A percentile compares a stretch with the other conserved stretches of the same genome.
phyloP scores from a whole-genome alignment of 345 rosid species.

The Gossypioides kirkii region DNA sequence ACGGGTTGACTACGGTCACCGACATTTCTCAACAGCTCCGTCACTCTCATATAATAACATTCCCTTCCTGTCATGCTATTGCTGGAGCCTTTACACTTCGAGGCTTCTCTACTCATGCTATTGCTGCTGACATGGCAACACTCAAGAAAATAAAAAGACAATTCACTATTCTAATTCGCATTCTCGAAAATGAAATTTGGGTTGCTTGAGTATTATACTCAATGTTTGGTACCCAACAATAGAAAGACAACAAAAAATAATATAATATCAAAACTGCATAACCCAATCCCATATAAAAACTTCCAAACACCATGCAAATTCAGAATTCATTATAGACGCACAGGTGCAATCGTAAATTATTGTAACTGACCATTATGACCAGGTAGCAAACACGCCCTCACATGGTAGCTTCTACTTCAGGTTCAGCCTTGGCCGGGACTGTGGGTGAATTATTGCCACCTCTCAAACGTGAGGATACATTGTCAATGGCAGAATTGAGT shows the following conservation, averaged over 20 bases:
- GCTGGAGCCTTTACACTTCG: no score
- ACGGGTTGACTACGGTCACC: no score
- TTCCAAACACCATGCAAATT: background rate
- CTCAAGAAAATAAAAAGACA: background rate
- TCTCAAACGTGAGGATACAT: slow-evolving; percentile 77
- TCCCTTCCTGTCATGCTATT: no score
- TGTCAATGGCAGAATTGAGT: slow-evolving; percentile 88
- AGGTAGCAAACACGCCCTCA: slow-evolving; percentile 19
- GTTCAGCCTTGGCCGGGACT: slow-evolving; percentile 47
- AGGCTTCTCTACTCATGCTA: no score
- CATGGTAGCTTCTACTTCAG: slow-evolving; percentile 63
- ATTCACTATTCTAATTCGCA: background rate
- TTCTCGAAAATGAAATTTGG: background rate
- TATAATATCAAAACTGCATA: background rate
- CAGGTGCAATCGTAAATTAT: background rate
- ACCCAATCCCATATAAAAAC: background rate
- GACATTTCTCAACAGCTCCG: no score
- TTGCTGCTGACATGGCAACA: no score
- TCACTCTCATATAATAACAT: no score
- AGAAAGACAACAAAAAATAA: background rate
- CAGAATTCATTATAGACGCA: background rate
- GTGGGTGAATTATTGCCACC: slow-evolving; percentile 48
- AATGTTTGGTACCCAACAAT: background rate
- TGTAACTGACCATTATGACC: background rate
- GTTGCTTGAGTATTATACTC: background rate